Evolutionary conservation across 257 asterid genomes (phyloP).

Genomic region (Solanum commersonii): DNA sequence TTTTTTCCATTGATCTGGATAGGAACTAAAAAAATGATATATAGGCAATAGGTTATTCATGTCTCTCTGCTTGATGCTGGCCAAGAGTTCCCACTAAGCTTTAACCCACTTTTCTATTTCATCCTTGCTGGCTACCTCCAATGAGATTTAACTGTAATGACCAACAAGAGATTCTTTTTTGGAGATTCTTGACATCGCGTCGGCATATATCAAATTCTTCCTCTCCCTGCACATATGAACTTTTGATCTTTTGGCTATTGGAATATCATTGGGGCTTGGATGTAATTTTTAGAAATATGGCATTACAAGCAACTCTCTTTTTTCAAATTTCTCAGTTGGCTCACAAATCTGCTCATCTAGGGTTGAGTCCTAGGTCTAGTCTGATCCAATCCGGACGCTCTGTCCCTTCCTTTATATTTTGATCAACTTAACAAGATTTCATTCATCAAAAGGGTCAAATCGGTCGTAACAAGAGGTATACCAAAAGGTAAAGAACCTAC

Average conservation of each 20-base stretch:
- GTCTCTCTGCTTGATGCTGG: background rate
- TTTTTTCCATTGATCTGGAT: background rate
- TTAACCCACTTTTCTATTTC: background rate
- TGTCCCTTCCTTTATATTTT: background rate
- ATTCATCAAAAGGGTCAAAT: background rate
- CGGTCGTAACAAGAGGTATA: background rate
- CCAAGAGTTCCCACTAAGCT: background rate
- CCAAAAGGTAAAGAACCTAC: background rate
- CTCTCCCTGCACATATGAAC: background rate
- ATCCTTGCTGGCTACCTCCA: background rate
- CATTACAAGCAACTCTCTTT: background rate
- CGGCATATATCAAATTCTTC: background rate
- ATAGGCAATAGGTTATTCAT: background rate
- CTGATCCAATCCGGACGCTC: background rate
- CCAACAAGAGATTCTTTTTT: background rate
- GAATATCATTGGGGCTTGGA: background rate
- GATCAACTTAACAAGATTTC: background rate
- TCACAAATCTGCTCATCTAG: background rate
- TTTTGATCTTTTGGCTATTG: background rate
- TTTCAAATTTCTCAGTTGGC: background rate
- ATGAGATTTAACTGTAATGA: background rate
- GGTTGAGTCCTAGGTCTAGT: background rate
- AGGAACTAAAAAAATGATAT: background rate
- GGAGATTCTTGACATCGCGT: background rate
- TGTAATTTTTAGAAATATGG: background rate